phyloP scores from a whole-genome alignment of 768 basidiomycete genomes.

The Myochromella boudieri region DNA sequence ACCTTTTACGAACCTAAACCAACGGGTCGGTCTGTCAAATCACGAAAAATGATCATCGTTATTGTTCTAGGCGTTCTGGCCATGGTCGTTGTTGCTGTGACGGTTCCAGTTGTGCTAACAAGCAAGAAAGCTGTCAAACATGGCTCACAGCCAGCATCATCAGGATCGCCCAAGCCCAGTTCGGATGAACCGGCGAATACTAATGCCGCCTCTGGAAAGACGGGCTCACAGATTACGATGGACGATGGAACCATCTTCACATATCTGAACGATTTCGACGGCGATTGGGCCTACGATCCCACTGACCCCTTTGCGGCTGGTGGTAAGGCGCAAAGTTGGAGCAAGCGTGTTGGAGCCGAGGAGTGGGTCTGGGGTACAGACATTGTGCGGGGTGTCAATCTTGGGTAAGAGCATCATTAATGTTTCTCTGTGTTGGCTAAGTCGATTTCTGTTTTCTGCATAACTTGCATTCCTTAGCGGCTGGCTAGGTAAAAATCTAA shows the following conservation, averaged over 20 bases:
- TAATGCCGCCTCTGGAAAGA: conserved; percentile 48
- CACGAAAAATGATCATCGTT: conserved; percentile 13
- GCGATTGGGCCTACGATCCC: conserved; percentile 77
- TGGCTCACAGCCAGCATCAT: conserved; percentile 13
- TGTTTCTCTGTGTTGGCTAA: conserved; percentile 7
- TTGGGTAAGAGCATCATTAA: conserved; percentile 45
- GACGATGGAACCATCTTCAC: conserved; percentile 79
- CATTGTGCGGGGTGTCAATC: conserved; percentile 51
- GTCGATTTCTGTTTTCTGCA: neutral
- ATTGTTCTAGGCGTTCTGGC: conserved; percentile 7
- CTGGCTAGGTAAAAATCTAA: conserved; percentile 37
- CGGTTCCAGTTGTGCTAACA: conserved; percentile 11
- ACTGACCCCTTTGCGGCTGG: conserved; percentile 68
- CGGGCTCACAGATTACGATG: conserved; percentile 65
- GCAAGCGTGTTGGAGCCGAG: conserved; percentile 66
- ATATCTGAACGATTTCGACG: conserved; percentile 79
- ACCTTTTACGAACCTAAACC: neutral
- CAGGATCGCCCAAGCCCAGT: conserved; percentile 12
- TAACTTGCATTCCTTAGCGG: conserved; percentile 29
- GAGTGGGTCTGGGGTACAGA: conserved; percentile 73
- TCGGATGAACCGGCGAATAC: conserved; percentile 6
- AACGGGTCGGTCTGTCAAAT: neutral
- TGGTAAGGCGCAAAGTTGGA: conserved; percentile 81
- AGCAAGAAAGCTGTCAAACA: conserved; percentile 16
- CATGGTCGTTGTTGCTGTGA: conserved; percentile 5